Conservation (phyloP, 2,329 filamentous ascomycete genomes). For the Aspergillus niger region DNA sequence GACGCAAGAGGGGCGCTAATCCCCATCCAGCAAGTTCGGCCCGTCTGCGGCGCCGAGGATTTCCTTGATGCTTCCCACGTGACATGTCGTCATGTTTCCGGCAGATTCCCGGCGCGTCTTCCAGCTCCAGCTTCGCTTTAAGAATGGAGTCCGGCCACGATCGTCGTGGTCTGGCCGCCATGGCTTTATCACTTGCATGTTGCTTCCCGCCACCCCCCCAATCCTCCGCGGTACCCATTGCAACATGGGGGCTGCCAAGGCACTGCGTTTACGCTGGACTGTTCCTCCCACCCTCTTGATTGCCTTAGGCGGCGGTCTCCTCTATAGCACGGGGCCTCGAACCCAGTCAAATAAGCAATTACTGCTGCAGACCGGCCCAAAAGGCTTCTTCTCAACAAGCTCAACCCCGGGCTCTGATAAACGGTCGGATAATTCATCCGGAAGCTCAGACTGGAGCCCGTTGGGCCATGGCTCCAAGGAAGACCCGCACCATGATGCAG, state of each 20-base stretch:
- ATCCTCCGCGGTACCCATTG: slow-evolving; percentile 25
- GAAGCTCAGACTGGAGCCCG: slow-evolving; percentile 2
- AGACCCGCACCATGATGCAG: slow-evolving; percentile 26
- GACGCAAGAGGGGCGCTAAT: slow-evolving; percentile 23
- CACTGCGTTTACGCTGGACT: slow-evolving; percentile 38
- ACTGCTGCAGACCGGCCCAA: slow-evolving; percentile 23
- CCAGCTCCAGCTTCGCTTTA: neutral
- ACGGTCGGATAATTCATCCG: slow-evolving; percentile 10
- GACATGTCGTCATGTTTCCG: slow-evolving; percentile 31
- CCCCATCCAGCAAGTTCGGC: slow-evolving; percentile 20
- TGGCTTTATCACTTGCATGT: slow-evolving; percentile 27
- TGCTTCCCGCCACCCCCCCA: slow-evolving; percentile 15
- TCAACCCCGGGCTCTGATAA: slow-evolving; percentile 17
- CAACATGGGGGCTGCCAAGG: slow-evolving; percentile 39
- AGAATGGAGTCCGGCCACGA: slow-evolving; percentile 14
- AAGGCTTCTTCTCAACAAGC: slow-evolving; percentile 28
- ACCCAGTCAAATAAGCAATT: slow-evolving; percentile 27
- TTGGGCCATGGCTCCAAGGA: slow-evolving; percentile 10
- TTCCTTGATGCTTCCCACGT: slow-evolving; percentile 19
- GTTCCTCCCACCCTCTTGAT: slow-evolving; percentile 37
- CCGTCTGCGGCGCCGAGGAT: slow-evolving; percentile 19
- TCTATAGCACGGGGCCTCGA: slow-evolving; percentile 30
- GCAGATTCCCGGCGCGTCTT: neutral
- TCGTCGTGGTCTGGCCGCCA: slow-evolving; percentile 21
- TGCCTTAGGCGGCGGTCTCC: slow-evolving; percentile 28